phyloP scores from a whole-genome alignment of 2,329 filamentous ascomycete genomes.

The Penicillium sumatraense region DNA sequence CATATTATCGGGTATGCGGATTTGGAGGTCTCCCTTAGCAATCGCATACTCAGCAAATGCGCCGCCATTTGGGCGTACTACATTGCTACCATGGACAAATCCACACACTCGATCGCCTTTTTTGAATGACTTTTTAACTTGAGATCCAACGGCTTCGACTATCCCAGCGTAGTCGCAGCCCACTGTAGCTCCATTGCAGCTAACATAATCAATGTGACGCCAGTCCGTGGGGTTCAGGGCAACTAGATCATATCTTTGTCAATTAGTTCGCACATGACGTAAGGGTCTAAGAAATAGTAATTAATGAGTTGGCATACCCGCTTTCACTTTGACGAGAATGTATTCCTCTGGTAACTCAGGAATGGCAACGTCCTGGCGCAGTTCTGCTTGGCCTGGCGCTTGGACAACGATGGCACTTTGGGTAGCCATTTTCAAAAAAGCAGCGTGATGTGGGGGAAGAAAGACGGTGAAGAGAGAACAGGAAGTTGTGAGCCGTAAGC shows the following conservation, averaged over 20 bases:
- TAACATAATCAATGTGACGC: slow-evolving; percentile 42
- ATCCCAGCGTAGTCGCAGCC: slow-evolving; percentile 59
- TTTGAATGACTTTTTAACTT: slow-evolving; percentile 43
- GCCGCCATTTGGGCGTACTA: slow-evolving; percentile 50
- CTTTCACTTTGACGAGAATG: slow-evolving; percentile 54
- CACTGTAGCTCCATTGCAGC: slow-evolving; percentile 42
- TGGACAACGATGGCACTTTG: slow-evolving; percentile 20
- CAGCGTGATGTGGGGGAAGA: neutral
- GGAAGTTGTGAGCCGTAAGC: neutral
- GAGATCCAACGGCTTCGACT: slow-evolving; percentile 36
- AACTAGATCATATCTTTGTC: slow-evolving; percentile 52
- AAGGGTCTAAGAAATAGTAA: neutral
- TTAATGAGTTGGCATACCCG: slow-evolving; percentile 9
- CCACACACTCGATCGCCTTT: slow-evolving; percentile 58
- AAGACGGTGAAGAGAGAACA: neutral
- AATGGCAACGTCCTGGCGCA: slow-evolving; percentile 29
- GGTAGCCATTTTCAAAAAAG: slow-evolving; percentile 11
- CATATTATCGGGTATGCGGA: slow-evolving; percentile 52
- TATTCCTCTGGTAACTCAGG: slow-evolving; percentile 52
- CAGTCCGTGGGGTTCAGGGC: slow-evolving; percentile 54
- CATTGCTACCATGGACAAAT: slow-evolving; percentile 52
- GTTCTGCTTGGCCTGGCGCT: slow-evolving; percentile 10
- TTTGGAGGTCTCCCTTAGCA: slow-evolving; percentile 54
- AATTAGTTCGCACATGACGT: slow-evolving; percentile 36
- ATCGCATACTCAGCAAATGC: slow-evolving; percentile 59